Evolutionary conservation across 2,329 filamentous ascomycete genomes (phyloP), one percentile per base, ranked within the genome.

Genomic region (Pyrenophora tritici-repentis): DNA sequence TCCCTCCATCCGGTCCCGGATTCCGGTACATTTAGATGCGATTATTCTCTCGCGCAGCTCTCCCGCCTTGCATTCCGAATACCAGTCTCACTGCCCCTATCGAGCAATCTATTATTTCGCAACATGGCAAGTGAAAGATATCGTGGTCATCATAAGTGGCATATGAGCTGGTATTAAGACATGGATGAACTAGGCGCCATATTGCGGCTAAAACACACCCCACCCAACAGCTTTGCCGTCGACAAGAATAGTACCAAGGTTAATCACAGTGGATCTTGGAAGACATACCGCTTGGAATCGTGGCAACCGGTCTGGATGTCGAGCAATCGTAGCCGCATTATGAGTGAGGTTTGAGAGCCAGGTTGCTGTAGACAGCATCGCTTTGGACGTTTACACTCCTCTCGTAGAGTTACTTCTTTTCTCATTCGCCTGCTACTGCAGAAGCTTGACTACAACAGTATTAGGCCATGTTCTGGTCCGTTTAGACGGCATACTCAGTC

Each of bases 171-270:
- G 34, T 26, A 33, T 39, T 40, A 9, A 17, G 44, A 49, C 62
- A 57, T 38, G 60, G 59, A 39, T 57, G 22, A 20, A 33, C 43
- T 47, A 29, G 34, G 47, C 39, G 29, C 49, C 55, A 68, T 65
- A 67, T 47, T 68, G 54, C 64, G 65, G 65, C 39, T 67, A 68
- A 67, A 52, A 63, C 44, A 53, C 39, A 36, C 22, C 46, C 50
- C 50, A 49, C 35, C 50, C 47, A 49, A 45, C 43, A 45, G 42
- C 39, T 48, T 36, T 33, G 37, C 50, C 16, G 32, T 29, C 16
- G 41, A 61, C 53, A 51, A 65, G 59, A 68, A 68, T 67, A 68
- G 58, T 35, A 57, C 43, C 51, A 50, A 36, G 4, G 31, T 34
- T 35, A 35, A 20, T 42, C 46, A 16, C 24, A 18, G 41, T 38